A percentile compares a stretch with the other conserved stretches of the same genome.
phyloP scores from a whole-genome alignment of 2,329 filamentous ascomycete species.

The Mycocentrospora acerina region DNA sequence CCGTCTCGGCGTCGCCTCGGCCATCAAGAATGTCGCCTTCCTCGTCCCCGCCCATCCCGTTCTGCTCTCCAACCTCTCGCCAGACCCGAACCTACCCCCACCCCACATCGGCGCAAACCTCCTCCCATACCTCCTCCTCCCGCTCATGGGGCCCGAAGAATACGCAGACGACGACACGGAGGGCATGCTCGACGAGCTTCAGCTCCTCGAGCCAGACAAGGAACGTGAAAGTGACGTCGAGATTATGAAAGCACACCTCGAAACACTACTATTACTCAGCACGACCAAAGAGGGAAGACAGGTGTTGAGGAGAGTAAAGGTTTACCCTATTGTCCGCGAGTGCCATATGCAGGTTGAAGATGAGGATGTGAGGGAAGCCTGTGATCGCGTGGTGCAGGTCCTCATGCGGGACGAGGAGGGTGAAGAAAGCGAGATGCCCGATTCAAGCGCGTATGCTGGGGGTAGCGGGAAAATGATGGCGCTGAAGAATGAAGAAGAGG shows the following conservation, averaged over 20 bases:
- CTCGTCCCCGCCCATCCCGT: slow-evolving; percentile 70
- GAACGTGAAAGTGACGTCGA: slow-evolving; percentile 72
- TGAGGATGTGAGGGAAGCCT: slow-evolving; percentile 78
- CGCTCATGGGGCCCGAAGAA: slow-evolving; percentile 84
- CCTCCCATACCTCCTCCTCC: slow-evolving; percentile 83
- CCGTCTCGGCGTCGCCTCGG: slow-evolving; percentile 90
- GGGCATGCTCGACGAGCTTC: slow-evolving; percentile 85
- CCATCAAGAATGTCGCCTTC: slow-evolving; percentile 92
- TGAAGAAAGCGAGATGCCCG: slow-evolving; percentile 51
- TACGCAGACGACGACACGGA: slow-evolving; percentile 84
- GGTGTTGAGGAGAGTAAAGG: slow-evolving; percentile 70
- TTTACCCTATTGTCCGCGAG: slow-evolving; percentile 88
- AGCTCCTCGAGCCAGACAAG: slow-evolving; percentile 88
- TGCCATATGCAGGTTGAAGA: slow-evolving; percentile 76
- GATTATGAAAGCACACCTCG: slow-evolving; percentile 84
- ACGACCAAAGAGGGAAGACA: slow-evolving; percentile 76
- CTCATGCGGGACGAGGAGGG: slow-evolving; percentile 76
- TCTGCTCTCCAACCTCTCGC: slow-evolving; percentile 57
- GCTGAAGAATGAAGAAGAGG: slow-evolving; percentile 32
- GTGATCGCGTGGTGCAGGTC: slow-evolving; percentile 86
- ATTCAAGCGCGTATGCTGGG: slow-evolving; percentile 13
- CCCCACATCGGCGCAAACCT: slow-evolving; percentile 73
- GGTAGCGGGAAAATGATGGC: slow-evolving; percentile 30
- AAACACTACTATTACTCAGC: slow-evolving; percentile 81
- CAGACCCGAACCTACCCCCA: slow-evolving; percentile 32